Base-by-base conservation (phyloP, 805 yeast genomes). In the Starmerella floricola region DNA sequence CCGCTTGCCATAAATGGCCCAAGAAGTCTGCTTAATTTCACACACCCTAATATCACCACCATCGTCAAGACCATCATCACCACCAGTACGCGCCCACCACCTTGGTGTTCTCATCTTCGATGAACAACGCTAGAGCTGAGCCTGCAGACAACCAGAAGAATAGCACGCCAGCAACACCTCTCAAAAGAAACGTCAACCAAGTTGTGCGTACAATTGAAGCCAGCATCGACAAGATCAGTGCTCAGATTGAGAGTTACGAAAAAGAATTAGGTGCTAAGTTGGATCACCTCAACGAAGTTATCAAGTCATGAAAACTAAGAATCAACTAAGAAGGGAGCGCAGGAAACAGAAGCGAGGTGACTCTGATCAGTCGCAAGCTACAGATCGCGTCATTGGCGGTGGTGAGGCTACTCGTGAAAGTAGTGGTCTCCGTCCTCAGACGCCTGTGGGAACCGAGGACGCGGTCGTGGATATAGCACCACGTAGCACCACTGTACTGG, bases 181-280 rank as follows among this genome's bases (percentile, higher is more conserved):
- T n/a, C 12, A 31, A 31, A 8, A 18, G 19, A 4, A 31, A n/a
- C 36, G 27, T 16, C 18, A 16, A 18, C n/a, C 49, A 51, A 30
- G 38, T 49, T 15, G 43, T 50, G 21, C 40, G 53, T 8, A 40
- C 44, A n/a, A 39, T 52, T 20, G 54, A 51, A 19, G 21, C 38
- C 19, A 42, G 38, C 15, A 26, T 52, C 16, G 43, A 41, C 21
- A 39, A 38, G n/a, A 37, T 52, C 19, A 31, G 24, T 30, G 36
- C 43, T 11, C 46, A 43, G 18, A 29, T 52, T 8, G 51, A 47
- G 28, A 31, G 32, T 11, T 51, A 42, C 39, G 55, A 49, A 19
- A 44, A 32, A 19, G 55, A 51, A 11, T 26, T 51, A 27, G 44
- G 40, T 36, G 33, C 35, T n/a, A 46, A 42, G 26, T 40, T 52